Evolutionary conservation across 305 asterid species (phyloP), one percentile per base, ranked within the genome.

Genomic region (Rubia tinctorum): DNA sequence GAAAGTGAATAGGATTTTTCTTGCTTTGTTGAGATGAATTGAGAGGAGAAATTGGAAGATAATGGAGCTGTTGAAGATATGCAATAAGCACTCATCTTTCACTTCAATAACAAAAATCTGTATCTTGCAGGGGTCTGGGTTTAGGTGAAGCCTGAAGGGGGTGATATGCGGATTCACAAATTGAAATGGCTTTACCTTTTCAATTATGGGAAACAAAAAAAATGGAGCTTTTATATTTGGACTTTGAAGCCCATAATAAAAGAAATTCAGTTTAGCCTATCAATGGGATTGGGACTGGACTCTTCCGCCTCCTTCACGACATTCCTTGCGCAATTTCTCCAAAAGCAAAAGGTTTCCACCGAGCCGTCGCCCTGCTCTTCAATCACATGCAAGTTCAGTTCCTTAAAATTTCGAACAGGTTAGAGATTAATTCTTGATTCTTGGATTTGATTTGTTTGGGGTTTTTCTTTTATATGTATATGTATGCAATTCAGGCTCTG

Each of bases 1-100:
- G 92, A 88, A 69, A 91, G 82, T 69, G 75, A 79, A 73, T 22
- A 49, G 66, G 82, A 69, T n/a, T 74, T 83, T 6, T 61, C 79
- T 53, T 70, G 75, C 14, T 45, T 76, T 25, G 7, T 59, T 14
- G 85, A 78, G 74, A 82, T 14, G 13, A 82, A 74, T 70, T 84
- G 76, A 23, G 91, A 81, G 37, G 93, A 76, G 74, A 84, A 86
- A 9, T 79, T 61, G 34, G 83, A 69, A n/a, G 64, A 8, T 17
- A 88, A 63, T 27, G 88, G 70, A 44, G 86, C 62, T 27, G 75
- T 55, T 55, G 88, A 64, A 55, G 87, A 78, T 61, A 79, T 5
- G 72, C 65, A 53, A 8, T 18, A 80, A 43, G 68, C 68, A 40
- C 72, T 64, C 80, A 76, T 76, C 22, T 30, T 63, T 69, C 37